phyloP scores from a whole-genome alignment of 1,284 basidiomycete genomes.

The Somion occarium region DNA sequence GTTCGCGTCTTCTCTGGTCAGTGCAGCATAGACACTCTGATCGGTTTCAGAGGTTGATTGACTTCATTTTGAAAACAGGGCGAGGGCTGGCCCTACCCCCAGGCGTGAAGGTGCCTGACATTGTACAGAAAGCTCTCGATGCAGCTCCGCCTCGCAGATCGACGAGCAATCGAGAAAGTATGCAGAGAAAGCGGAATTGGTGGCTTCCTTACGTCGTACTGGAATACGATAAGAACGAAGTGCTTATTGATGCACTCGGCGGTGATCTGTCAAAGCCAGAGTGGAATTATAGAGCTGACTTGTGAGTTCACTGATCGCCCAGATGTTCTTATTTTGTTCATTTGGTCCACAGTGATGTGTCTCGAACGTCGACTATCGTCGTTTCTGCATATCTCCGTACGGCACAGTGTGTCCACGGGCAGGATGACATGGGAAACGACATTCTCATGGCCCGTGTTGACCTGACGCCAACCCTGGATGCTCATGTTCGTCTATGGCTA shows the following conservation, averaged over 20 bases:
- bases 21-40: constrained; percentile 16
- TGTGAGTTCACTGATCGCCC: constrained; percentile 49
- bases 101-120: constrained; percentile 74
- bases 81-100: constrained; percentile 72
- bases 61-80: constrained; percentile 52
- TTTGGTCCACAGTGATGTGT: constrained; percentile 61
- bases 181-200: constrained; percentile 90
- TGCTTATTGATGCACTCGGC: constrained; percentile 92
- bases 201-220: constrained; percentile 97
- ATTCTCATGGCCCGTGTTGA: constrained; percentile 89
- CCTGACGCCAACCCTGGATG: constrained; percentile 84
- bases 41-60: constrained; percentile 49
- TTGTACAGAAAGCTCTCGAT: constrained; percentile 81
- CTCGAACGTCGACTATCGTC: constrained; percentile 85
- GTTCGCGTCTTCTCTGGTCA: constrained; percentile 85
- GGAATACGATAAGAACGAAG: constrained; percentile 99
- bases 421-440: constrained; percentile 91
- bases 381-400: constrained; percentile 88
- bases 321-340: not conserved
- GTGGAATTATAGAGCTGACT: constrained; percentile 97
- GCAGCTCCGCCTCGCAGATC: constrained; percentile 48
- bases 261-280: constrained; percentile 82
- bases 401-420: constrained; percentile 53
- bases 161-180: constrained; percentile 74
- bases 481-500: constrained; percentile 43